Percentiles rank a stretch among this genome's conserved stretches.
Conservation (phyloP, 208 protist species). For the Crithidia thermophila region DNA sequence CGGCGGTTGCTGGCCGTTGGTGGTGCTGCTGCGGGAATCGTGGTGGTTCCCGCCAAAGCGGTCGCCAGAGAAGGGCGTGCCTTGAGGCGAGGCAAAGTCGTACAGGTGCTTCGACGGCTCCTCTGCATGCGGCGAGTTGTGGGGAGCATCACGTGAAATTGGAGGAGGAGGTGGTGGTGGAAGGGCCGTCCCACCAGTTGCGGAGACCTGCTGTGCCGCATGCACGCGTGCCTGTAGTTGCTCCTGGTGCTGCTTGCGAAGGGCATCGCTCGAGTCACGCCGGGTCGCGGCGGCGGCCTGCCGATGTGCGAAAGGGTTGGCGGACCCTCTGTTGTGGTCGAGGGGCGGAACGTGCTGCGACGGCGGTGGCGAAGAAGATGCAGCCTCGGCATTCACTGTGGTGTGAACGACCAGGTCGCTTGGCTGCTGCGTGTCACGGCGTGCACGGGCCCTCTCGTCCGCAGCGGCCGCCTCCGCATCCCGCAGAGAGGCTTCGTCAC, state of each 20-base stretch:
- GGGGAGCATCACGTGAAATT: background rate
- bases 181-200: background rate
- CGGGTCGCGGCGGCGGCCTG: too few species aligned
- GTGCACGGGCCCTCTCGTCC: background rate
- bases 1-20: too few species aligned
- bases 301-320: constrained; percentile 18
- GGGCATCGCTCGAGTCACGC: too few species aligned
- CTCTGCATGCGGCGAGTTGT: background rate
- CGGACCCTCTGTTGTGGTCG: background rate
- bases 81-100: background rate
- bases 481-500: background rate
- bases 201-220: background rate
- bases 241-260: constrained; percentile 5
- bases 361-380: background rate
- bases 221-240: constrained; percentile 5
- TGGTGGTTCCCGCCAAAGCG: background rate
- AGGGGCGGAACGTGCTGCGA: background rate
- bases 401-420: background rate
- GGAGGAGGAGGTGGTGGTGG: background rate
- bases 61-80: background rate
- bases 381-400: background rate
- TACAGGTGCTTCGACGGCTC: background rate
- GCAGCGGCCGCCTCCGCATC: too few species aligned
- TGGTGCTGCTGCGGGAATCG: too few species aligned
- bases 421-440: constrained; percentile 8